These are phyloP conservation scores for Oryza glumipatula DNA, from an alignment of 176 grass and related monocot species.

Conservation along the genomic window DNA sequence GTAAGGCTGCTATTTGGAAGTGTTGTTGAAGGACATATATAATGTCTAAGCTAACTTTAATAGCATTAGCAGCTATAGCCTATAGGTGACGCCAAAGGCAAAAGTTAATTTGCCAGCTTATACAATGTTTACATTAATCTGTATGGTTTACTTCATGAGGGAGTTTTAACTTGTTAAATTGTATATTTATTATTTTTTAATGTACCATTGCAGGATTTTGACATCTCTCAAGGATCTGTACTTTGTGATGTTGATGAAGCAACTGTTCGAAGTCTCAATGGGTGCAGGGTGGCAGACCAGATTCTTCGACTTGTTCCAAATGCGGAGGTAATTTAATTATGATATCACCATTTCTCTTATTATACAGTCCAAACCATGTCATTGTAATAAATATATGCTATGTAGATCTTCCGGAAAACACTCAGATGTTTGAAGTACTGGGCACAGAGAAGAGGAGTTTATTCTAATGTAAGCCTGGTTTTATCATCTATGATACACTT, in stretches of 20 bases:
- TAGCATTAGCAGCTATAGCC: neutral
- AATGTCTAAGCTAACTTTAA: slow-evolving; percentile 23
- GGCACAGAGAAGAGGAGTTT: slow-evolving; percentile 89
- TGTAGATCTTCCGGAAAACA: slow-evolving; percentile 86
- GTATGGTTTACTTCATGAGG: neutral
- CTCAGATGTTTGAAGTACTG: slow-evolving; percentile 93
- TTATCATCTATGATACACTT: slow-evolving; percentile 24
- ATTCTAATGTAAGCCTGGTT: slow-evolving; percentile 79
- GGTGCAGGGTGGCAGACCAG: slow-evolving; percentile 90
- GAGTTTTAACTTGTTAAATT: slow-evolving; percentile 6
- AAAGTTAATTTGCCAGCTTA: slow-evolving; percentile 23
- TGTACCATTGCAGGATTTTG: slow-evolving; percentile 66
- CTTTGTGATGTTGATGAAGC: slow-evolving; percentile 83
- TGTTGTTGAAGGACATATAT: neutral
- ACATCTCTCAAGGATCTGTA: slow-evolving; percentile 89
- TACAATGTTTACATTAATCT: neutral
- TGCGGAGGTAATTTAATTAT: slow-evolving; percentile 60
- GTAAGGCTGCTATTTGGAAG: neutral
- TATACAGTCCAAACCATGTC: slow-evolving; percentile 4
- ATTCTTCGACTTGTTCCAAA: slow-evolving; percentile 96
- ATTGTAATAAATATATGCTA: slow-evolving; percentile 44
- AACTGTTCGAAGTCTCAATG: slow-evolving; percentile 95
- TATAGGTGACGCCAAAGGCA: slow-evolving; percentile 5
- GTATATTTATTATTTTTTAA: neutral
- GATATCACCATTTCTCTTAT: slow-evolving; percentile 24